Evolutionary conservation across 192 early-diverging fungal species (phyloP).

Genomic region (Coemansia sp.): DNA sequence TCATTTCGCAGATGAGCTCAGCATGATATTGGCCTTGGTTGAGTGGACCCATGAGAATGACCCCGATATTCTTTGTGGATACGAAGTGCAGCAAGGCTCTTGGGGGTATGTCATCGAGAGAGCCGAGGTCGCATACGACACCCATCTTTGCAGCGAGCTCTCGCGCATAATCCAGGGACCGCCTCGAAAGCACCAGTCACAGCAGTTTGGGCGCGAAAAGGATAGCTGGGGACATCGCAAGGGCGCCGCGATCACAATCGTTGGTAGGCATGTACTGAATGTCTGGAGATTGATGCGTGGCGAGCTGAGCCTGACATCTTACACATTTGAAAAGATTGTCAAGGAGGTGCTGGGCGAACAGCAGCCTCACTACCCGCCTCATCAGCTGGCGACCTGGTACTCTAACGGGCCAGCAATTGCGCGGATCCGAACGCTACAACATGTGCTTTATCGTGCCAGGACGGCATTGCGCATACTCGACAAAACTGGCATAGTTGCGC

Average conservation of each 20-base stretch:
- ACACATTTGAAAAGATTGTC: slow-evolving; percentile 74
- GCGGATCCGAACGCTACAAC: slow-evolving; percentile 60
- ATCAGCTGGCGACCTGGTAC: slow-evolving; percentile 71
- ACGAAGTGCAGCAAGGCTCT: slow-evolving; percentile 78
- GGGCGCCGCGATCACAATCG: slow-evolving; percentile 60
- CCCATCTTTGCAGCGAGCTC: slow-evolving; percentile 50
- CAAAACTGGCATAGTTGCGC: slow-evolving; percentile 62
- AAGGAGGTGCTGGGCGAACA: slow-evolving; percentile 71
- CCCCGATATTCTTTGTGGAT: slow-evolving; percentile 87
- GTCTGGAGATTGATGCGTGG: slow-evolving; percentile 83
- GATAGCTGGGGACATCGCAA: slow-evolving; percentile 63
- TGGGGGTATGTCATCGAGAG: slow-evolving; percentile 89
- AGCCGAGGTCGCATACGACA: slow-evolving; percentile 34
- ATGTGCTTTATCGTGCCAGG: slow-evolving; percentile 70
- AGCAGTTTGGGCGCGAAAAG: background rate
- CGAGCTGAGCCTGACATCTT: slow-evolving; percentile 74
- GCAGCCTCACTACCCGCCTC: slow-evolving; percentile 63
- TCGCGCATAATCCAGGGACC: slow-evolving; percentile 46
- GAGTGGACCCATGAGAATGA: slow-evolving; percentile 61
- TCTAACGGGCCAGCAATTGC: slow-evolving; percentile 43
- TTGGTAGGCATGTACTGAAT: slow-evolving; percentile 83
- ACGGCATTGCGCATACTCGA: slow-evolving; percentile 71
- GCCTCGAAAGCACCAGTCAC: background rate
- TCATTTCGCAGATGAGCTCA: slow-evolving; percentile 56
- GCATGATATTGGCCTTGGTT: slow-evolving; percentile 60